Conservation (phyloP, 345 rosid species). For the Odontarrhena argentea region DNA sequence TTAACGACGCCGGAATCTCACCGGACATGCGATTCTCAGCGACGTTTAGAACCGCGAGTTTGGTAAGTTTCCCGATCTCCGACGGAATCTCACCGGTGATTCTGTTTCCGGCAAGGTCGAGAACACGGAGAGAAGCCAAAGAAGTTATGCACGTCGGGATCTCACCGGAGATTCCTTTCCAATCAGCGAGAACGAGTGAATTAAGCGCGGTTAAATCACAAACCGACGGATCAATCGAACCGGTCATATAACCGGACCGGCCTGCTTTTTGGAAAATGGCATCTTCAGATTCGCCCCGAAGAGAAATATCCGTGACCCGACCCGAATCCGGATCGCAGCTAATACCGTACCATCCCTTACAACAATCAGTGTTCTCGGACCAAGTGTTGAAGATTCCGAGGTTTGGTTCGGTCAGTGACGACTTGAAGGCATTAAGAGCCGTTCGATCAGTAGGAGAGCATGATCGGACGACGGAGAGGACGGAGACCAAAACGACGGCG, state of each 20-base stretch:
- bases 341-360: conserved; percentile 76
- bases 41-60: conserved; percentile 67
- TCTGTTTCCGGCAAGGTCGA: conserved; percentile 78
- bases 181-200: conserved; percentile 71
- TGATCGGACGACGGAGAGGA: conserved; percentile 41
- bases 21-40: conserved; percentile 80
- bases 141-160: conserved; percentile 68
- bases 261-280: conserved; percentile 74
- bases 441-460: conserved; percentile 63
- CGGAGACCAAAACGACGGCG: conserved; percentile 39
- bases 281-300: conserved; percentile 95
- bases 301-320: conserved; percentile 75
- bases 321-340: conserved; percentile 69
- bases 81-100: conserved; percentile 70
- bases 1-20: conserved; percentile 61
- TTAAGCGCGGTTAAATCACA: conserved; percentile 71
- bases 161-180: conserved; percentile 80
- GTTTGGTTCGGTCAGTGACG: conserved; percentile 67
- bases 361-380: conserved; percentile 64
- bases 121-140: conserved; percentile 63
- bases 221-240: conserved; percentile 70
- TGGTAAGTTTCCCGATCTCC: conserved; percentile 62
- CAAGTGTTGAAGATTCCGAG: conserved; percentile 78
- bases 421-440: conserved; percentile 62
- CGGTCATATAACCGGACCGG: conserved; percentile 82